These are phyloP conservation scores for Ophiostoma montium DNA, from an alignment of 2,329 filamentous ascomycete species.

Conservation along the genomic window DNA sequence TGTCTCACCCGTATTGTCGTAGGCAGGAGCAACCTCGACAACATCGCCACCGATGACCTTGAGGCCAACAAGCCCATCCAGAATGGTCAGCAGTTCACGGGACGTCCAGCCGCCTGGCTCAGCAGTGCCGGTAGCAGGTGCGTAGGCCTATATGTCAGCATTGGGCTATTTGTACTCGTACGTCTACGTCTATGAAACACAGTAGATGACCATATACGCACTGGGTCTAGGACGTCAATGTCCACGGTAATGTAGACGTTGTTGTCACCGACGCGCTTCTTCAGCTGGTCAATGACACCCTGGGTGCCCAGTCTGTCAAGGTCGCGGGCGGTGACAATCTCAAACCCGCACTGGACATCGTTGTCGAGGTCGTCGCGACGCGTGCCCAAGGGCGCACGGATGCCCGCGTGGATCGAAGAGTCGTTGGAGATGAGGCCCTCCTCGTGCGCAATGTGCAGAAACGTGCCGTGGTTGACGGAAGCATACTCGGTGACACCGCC, in stretches of 20 bases:
- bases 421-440: slow-evolving; percentile 41
- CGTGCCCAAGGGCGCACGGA: slow-evolving; percentile 37
- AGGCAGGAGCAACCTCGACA: slow-evolving; percentile 65
- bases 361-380: slow-evolving; percentile 38
- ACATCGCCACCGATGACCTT: slow-evolving; percentile 67
- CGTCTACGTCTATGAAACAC: no score
- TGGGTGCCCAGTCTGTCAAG: slow-evolving; percentile 55
- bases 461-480: slow-evolving; percentile 48
- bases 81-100: slow-evolving; percentile 58
- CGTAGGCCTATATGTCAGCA: slow-evolving; percentile 20
- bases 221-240: slow-evolving; percentile 70
- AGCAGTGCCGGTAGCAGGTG: slow-evolving; percentile 51
- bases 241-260: slow-evolving; percentile 61
- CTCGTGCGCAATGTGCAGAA: slow-evolving; percentile 47
- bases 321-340: slow-evolving; percentile 44
- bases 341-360: slow-evolving; percentile 44
- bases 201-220: background rate
- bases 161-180: no score
- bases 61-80: slow-evolving; percentile 55
- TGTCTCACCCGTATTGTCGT: slow-evolving; percentile 61
- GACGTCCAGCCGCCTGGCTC: slow-evolving; percentile 73
- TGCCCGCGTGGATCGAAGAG: slow-evolving; percentile 46
- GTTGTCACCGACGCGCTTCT: slow-evolving; percentile 35
- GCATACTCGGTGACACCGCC: slow-evolving; percentile 47
- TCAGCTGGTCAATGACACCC: slow-evolving; percentile 50